Conservation (phyloP, 306 rosid species). For the Gleditsia sinensis region DNA sequence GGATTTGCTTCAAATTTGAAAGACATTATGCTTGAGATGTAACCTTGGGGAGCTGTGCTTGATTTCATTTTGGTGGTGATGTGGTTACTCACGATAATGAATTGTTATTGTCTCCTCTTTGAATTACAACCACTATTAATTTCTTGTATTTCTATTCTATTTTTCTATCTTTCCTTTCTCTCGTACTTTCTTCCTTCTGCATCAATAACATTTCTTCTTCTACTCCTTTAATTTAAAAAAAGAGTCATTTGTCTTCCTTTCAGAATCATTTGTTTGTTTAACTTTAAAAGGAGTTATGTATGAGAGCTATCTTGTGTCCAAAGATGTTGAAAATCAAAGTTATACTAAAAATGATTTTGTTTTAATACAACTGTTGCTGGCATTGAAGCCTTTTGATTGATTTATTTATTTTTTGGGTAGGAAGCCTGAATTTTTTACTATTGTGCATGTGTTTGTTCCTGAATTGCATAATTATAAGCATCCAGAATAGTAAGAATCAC, state of each 20-base stretch:
- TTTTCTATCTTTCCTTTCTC: background rate
- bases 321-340: background rate
- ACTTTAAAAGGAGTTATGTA: too few species aligned
- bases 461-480: background rate
- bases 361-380: background rate
- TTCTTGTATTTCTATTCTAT: background rate
- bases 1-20: background rate
- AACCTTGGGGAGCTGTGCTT: background rate
- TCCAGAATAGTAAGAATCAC: slow-evolving; percentile 7
- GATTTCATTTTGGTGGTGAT: background rate
- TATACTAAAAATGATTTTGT: background rate
- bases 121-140: background rate
- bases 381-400: slow-evolving; percentile 2
- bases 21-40: background rate
- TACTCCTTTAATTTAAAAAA: background rate
- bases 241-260: background rate
- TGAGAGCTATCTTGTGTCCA: background rate
- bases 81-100: background rate
- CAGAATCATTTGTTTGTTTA: background rate
- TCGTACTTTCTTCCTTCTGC: background rate
- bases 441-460: slow-evolving; percentile 24
- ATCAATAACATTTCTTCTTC: background rate
- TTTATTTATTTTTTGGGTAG: slow-evolving; percentile 9
- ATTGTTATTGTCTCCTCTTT: background rate
- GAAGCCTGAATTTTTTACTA: too few species aligned